A percentile compares a stretch with the other conserved stretches of the same genome.
Evolutionary conservation across 2,329 filamentous ascomycete genomes (phyloP).

Genomic region (Calonectria henricotiae): DNA sequence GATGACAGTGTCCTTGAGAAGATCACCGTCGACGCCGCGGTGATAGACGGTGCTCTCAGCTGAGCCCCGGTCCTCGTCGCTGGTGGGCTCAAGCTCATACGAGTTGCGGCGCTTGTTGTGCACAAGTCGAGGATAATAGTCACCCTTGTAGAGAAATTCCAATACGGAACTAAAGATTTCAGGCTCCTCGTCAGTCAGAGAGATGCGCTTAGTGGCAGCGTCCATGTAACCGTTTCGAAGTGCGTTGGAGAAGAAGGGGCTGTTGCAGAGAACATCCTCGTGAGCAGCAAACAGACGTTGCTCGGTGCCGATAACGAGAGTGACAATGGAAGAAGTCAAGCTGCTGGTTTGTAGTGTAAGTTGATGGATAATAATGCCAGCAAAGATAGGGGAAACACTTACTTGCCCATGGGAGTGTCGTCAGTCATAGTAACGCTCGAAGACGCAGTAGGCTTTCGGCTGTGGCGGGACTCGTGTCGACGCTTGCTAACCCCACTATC

Average conservation of each 20-base stretch:
- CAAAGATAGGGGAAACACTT: constrained; percentile 46
- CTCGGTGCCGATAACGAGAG: constrained; percentile 84
- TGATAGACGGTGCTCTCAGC: constrained; percentile 80
- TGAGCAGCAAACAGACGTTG: constrained; percentile 93
- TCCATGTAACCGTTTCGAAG: constrained; percentile 59
- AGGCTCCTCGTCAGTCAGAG: constrained; percentile 87
- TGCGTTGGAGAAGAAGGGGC: constrained; percentile 79
- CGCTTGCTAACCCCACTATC: constrained; percentile 70
- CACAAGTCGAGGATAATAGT: constrained; percentile 88
- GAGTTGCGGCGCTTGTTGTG: constrained; percentile 86
- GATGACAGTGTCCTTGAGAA: constrained; percentile 91
- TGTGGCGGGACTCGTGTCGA: constrained; percentile 66
- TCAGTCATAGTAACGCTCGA: constrained; percentile 60
- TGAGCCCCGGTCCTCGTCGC: constrained; percentile 62
- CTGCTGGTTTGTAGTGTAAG: constrained; percentile 60
- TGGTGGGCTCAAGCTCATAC: constrained; percentile 83
- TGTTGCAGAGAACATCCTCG: constrained; percentile 85
- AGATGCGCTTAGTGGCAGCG: constrained; percentile 75
- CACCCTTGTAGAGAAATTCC: constrained; percentile 94
- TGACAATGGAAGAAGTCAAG: constrained; percentile 81
- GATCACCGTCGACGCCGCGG: constrained; percentile 74
- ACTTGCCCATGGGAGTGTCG: constrained; percentile 64
- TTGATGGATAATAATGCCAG: background rate
- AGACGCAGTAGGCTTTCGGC: constrained; percentile 66
- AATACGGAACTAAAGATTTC: constrained; percentile 93